Evolutionary conservation across 164 flowering plant genomes (phyloP).

Genomic region (Tetrastigma voinierianum): DNA sequence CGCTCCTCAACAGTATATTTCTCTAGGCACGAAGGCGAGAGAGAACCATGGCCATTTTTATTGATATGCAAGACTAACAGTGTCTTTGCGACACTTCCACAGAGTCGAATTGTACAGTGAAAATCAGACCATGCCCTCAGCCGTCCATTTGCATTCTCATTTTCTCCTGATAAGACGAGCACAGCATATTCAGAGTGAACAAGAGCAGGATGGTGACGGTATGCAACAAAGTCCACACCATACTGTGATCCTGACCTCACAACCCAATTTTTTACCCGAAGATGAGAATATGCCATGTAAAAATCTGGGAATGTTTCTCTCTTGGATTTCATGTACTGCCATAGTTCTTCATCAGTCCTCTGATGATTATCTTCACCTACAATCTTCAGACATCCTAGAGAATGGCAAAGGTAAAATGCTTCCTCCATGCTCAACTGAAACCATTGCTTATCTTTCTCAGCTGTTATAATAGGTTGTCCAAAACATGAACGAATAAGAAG

Average conservation of each 20-base stretch:
- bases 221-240: slow-evolving; percentile 83
- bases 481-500: slow-evolving; percentile 55
- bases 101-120: slow-evolving; percentile 54
- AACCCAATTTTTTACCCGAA: slow-evolving; percentile 75
- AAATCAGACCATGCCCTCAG: slow-evolving; percentile 71
- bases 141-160: slow-evolving; percentile 29
- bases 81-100: slow-evolving; percentile 78
- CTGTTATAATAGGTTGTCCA: slow-evolving; percentile 45
- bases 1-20: slow-evolving; percentile 45
- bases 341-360: slow-evolving; percentile 36
- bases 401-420: slow-evolving; percentile 51
- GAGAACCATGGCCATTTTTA: slow-evolving; percentile 19
- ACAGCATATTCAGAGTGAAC: slow-evolving; percentile 84
- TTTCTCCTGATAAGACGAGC: slow-evolving; percentile 43
- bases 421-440: slow-evolving; percentile 64
- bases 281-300: slow-evolving; percentile 72
- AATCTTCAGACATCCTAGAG: slow-evolving; percentile 49
- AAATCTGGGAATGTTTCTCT: slow-evolving; percentile 39
- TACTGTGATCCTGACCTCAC: slow-evolving; percentile 70
- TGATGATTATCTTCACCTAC: slow-evolving; percentile 22
- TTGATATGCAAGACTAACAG: slow-evolving; percentile 48
- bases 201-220: slow-evolving; percentile 65
- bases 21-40: slow-evolving; percentile 44
- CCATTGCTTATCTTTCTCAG: slow-evolving; percentile 59
- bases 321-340: slow-evolving; percentile 50